Conservation (phyloP, 345 rosid species). For the Garcia nutans region DNA sequence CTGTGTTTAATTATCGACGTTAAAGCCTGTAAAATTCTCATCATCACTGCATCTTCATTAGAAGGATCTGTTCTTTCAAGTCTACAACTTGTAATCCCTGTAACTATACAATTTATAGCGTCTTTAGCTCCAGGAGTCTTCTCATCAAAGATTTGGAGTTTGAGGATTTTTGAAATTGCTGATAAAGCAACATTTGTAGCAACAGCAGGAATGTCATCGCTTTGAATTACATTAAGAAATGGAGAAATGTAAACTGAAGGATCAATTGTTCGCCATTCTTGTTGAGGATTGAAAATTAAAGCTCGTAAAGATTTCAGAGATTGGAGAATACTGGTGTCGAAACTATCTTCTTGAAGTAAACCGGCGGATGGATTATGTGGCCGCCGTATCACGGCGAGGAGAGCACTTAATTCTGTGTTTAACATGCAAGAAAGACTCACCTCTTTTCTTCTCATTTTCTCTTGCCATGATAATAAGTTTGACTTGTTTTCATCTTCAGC, state of each 20-base stretch:
- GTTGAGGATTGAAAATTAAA: conserved; percentile 85
- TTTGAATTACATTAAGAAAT: conserved; percentile 75
- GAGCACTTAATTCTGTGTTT: conserved; percentile 86
- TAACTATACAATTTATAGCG: conserved; percentile 52
- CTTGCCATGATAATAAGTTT: conserved; percentile 14
- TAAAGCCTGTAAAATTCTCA: conserved; percentile 80
- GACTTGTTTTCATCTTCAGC: conserved; percentile 25
- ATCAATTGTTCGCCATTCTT: conserved; percentile 75
- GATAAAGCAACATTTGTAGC: conserved; percentile 73
- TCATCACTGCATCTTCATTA: conserved; percentile 76
- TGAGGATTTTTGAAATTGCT: conserved; percentile 62
- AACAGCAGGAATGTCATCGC: conserved; percentile 70
- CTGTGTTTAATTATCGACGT: conserved; percentile 59
- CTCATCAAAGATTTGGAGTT: conserved; percentile 63
- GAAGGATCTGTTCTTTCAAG: conserved; percentile 61
- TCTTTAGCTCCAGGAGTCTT: conserved; percentile 76
- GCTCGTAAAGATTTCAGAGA: conserved; percentile 75
- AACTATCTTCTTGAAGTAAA: conserved; percentile 50
- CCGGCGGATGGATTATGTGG: conserved; percentile 41
- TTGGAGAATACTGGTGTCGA: conserved; percentile 53
- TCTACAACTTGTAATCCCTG: conserved; percentile 73
- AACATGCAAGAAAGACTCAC: conserved; percentile 82
- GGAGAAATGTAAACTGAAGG: conserved; percentile 80
- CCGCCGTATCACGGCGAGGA: conserved; percentile 74
- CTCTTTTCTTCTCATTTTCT: conserved; percentile 48